Percentiles rank a stretch among this genome's conserved stretches.
These are phyloP conservation scores for Rhytidhysteron rufulum DNA, from an alignment of 2,329 filamentous ascomycete species.

Conservation along the genomic window DNA sequence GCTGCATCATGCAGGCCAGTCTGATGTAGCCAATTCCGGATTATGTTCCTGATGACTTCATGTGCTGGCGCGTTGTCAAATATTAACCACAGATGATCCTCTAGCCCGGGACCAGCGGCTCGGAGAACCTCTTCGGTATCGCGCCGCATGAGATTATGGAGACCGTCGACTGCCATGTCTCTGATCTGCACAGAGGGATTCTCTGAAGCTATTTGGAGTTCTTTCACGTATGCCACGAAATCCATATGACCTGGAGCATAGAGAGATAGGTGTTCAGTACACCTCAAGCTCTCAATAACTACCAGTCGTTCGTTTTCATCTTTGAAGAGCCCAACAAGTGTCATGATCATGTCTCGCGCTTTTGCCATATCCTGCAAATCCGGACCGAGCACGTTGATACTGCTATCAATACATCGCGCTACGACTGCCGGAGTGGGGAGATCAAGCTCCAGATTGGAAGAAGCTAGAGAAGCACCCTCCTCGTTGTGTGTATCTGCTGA, in stretches of 20 bases:
- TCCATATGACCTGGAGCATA: slow-evolving; percentile 88
- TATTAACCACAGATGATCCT: slow-evolving; percentile 88
- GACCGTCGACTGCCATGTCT: slow-evolving; percentile 77
- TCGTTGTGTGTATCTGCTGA: slow-evolving; percentile 86
- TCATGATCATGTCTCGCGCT: slow-evolving; percentile 87
- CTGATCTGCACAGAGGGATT: slow-evolving; percentile 66
- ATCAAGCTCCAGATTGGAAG: slow-evolving; percentile 87
- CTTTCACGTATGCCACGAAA: slow-evolving; percentile 76
- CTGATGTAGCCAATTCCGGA: slow-evolving; percentile 90
- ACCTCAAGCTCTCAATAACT: slow-evolving; percentile 72
- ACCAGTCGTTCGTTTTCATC: slow-evolving; percentile 68
- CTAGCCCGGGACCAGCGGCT: slow-evolving; percentile 72
- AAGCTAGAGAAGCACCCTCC: slow-evolving; percentile 73
- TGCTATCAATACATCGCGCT: slow-evolving; percentile 84
- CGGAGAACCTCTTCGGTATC: slow-evolving; percentile 78
- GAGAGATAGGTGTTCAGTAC: slow-evolving; percentile 84
- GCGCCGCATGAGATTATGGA: slow-evolving; percentile 93
- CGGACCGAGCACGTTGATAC: slow-evolving; percentile 93
- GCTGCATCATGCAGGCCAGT: slow-evolving; percentile 76
- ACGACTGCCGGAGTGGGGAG: slow-evolving; percentile 78
- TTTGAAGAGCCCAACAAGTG: slow-evolving; percentile 77
- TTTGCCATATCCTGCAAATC: slow-evolving; percentile 91
- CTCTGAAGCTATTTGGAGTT: slow-evolving; percentile 73
- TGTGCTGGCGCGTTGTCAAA: slow-evolving; percentile 75
- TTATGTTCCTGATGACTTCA: slow-evolving; percentile 77